Conservation (phyloP, 139 green algal genomes). For the Choricystis sp. region DNA sequence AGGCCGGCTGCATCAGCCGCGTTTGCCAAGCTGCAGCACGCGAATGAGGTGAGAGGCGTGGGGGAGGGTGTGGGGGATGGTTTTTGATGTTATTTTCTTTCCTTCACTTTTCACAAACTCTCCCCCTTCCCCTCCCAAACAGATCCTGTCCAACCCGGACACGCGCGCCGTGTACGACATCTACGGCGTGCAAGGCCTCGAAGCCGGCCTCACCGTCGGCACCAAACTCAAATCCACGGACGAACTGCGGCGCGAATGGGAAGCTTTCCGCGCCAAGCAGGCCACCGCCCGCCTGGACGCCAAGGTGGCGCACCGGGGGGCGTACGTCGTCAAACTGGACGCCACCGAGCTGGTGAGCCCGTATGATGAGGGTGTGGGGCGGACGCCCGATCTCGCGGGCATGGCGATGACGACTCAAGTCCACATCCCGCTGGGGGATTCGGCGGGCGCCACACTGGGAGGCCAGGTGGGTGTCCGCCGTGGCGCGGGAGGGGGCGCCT, state of each 20-base stretch:
- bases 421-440: slow-evolving; percentile 11
- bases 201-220: slow-evolving; percentile 16
- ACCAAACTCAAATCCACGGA: slow-evolving; percentile 13
- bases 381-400: slow-evolving; percentile 20
- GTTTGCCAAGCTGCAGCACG: slow-evolving; percentile 28
- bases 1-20: slow-evolving; percentile 10
- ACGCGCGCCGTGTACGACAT: slow-evolving; percentile 35
- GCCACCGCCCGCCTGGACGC: not conserved
- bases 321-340: not conserved
- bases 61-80: not conserved
- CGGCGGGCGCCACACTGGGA: slow-evolving; percentile 10
- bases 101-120: not conserved
- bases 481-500: slow-evolving; percentile 18
- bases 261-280: slow-evolving; percentile 17
- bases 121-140: not conserved
- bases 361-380: not conserved
- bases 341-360: not conserved
- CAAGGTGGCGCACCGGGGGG: slow-evolving; percentile 12
- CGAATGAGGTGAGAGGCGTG: slow-evolving; percentile 21
- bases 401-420: slow-evolving; percentile 23
- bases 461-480: slow-evolving; percentile 22
- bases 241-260: slow-evolving; percentile 25
- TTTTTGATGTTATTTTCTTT: not conserved
- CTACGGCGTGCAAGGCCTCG: slow-evolving; percentile 30
- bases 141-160: slow-evolving; percentile 25